Evolutionary conservation across 345 rosid species (phyloP).

Genomic region (Firmiana major): DNA sequence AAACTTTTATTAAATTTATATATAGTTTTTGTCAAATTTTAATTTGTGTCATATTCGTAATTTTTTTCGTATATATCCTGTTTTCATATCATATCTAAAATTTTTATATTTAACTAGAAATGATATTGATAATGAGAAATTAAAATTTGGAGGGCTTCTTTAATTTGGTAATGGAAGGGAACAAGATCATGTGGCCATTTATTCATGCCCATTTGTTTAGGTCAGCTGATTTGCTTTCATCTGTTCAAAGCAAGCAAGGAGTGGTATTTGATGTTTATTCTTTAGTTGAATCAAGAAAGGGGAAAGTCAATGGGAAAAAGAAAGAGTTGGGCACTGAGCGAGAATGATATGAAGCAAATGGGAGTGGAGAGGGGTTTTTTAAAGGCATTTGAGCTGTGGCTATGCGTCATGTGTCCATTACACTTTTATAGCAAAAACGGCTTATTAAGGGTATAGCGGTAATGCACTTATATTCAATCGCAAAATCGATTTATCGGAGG

Average conservation of each 20-base stretch:
- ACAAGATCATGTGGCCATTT: constrained; percentile 67
- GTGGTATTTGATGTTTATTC: background rate
- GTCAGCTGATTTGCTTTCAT: constrained; percentile 14
- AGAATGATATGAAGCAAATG: background rate
- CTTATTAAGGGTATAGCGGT: no score
- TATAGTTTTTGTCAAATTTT: no score
- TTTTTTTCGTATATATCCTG: no score
- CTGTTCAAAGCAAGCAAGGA: background rate
- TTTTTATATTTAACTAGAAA: no score
- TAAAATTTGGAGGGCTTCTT: background rate
- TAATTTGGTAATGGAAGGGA: constrained; percentile 23
- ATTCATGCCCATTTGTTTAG: constrained; percentile 32
- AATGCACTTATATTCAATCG: no score
- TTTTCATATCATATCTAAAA: no score
- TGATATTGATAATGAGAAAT: background rate
- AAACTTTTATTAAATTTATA: no score
- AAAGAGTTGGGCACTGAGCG: background rate
- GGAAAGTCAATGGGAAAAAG: background rate
- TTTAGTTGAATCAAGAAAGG: background rate
- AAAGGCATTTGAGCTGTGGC: background rate
- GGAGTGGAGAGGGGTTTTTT: background rate
- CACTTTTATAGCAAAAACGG: no score
- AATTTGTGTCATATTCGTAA: no score
- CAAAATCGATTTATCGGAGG: no score
- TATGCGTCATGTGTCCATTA: no score